phyloP scores from a whole-genome alignment of 129 eudicot species.

The Artemisia tridentata region DNA sequence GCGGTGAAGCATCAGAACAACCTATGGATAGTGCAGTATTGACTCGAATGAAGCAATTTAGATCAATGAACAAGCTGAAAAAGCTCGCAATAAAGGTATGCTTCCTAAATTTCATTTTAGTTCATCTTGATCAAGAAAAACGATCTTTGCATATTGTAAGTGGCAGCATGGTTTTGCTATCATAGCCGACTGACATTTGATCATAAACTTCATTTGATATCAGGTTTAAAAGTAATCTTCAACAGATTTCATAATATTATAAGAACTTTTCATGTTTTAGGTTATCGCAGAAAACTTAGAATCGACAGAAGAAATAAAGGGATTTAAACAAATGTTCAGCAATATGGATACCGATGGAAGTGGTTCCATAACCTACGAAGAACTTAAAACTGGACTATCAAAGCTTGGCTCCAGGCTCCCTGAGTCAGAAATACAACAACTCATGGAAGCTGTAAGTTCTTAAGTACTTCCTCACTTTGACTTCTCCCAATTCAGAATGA shows the following conservation, averaged over 20 bases:
- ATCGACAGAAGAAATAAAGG: constrained; percentile 78
- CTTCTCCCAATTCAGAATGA: constrained; percentile 2
- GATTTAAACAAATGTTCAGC: constrained; percentile 78
- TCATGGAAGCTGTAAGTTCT: constrained; percentile 86
- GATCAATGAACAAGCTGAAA: constrained; percentile 95
- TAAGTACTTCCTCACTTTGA: constrained; percentile 2
- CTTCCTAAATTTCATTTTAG: not conserved
- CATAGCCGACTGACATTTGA: not conserved
- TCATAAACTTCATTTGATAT: not conserved
- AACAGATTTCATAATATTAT: not conserved
- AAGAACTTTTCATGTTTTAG: constrained; percentile 30
- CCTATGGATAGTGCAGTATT: constrained; percentile 91
- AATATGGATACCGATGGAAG: constrained; percentile 90
- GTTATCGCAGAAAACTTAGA: constrained; percentile 76
- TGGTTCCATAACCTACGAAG: constrained; percentile 82
- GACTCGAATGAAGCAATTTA: constrained; percentile 87
- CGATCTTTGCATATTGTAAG: not conserved
- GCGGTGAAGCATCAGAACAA: constrained; percentile 79
- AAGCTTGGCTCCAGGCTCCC: constrained; percentile 79
- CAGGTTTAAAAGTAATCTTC: not conserved
- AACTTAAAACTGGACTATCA: constrained; percentile 65
- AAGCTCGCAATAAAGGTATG: constrained; percentile 84
- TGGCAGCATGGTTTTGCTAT: not conserved
- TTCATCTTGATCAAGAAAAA: not conserved
- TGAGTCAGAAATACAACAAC: constrained; percentile 67